These are phyloP conservation scores for Malus hybrid DNA, from an alignment of 331 rosid genomes.

Conservation along the genomic window DNA sequence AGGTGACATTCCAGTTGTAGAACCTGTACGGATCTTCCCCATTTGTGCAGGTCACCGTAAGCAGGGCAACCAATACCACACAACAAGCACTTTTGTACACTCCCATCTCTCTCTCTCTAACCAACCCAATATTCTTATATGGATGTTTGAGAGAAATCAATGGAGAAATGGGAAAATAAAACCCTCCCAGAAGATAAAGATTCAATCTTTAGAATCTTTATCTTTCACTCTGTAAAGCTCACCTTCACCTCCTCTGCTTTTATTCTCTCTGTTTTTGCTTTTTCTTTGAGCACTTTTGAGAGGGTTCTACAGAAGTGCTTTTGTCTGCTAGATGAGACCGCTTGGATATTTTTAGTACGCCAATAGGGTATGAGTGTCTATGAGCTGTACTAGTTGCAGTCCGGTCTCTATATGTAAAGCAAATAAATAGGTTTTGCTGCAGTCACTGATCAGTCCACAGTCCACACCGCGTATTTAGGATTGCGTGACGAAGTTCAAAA, in stretches of 20 bases:
- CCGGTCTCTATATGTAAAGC: neutral
- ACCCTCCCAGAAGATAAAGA: constrained; percentile 1
- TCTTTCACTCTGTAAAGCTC: constrained; percentile 7
- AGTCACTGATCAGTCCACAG: neutral
- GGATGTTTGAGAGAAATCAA: neutral
- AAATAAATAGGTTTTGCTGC: no score
- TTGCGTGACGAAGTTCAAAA: neutral
- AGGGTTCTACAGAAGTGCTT: constrained; percentile 3
- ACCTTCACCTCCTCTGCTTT: neutral
- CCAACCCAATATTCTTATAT: neutral
- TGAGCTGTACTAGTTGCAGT: constrained; percentile 8
- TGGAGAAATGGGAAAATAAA: constrained; percentile 3
- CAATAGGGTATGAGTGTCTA: neutral
- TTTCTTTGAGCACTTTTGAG: neutral
- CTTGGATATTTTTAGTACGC: neutral
- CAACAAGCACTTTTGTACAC: constrained; percentile 15
- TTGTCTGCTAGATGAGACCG: neutral
- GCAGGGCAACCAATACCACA: constrained; percentile 27
- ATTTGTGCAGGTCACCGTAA: constrained; percentile 25
- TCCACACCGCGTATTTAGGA: constrained; percentile 1
- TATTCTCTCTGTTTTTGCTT: neutral
- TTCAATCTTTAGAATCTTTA: neutral
- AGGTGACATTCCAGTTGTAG: constrained; percentile 39
- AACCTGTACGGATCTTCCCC: constrained; percentile 76
- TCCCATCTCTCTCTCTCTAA: constrained; percentile 29